Evolutionary conservation across 495 filamentous ascomycete genomes (phyloP), one percentile per base, ranked within the genome.

Genomic region (Cudoniella acicularis): DNA sequence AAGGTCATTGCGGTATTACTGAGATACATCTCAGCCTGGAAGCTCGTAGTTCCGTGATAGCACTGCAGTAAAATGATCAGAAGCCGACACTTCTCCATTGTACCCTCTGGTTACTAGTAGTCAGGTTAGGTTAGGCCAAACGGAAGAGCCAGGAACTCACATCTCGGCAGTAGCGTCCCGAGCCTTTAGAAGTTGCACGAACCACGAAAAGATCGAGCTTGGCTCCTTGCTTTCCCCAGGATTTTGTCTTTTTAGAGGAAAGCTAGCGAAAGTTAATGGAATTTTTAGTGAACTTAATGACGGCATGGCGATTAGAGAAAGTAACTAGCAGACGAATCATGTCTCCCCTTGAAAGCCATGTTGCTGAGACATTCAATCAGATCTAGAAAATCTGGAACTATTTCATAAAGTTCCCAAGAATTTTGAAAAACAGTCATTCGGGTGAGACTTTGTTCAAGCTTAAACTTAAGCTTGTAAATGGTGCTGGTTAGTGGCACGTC

Each of bases 381-480:
- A 36, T 36, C 30, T 6, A 36, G 30, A 36, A 36, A 36, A 36
- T 6, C 30, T n/a, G n/a, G n/a, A n/a, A 36, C 13, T 6, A 36
- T 4, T 36, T 36, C 30, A 4, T 4, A 13, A 36, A 36, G 6
- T 13, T 13, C 30, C 6, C 30, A 6, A 36, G 6, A 6, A 4
- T 36, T 36, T 13, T 36, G 4, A 6, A 36, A 36, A 36, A 36
- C 4, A 6, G 30, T 54, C 52, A 41, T 11, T 11, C 2, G 25
- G 52, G 52, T 45, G 21, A 10, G 27, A 58, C 47, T 41, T 20
- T 16, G 9, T 1, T 40, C 47, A 59, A 59, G 30, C 56, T 59
- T 59, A 59, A 59, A 47, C 51, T 59, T 59, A 59, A 59, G 56
- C 56, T 59, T 59, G 48, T 36, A 6, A n/a, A 36, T 36, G 13